Conservation (phyloP, 2,329 filamentous ascomycete genomes). For the Cercospora janseana region DNA sequence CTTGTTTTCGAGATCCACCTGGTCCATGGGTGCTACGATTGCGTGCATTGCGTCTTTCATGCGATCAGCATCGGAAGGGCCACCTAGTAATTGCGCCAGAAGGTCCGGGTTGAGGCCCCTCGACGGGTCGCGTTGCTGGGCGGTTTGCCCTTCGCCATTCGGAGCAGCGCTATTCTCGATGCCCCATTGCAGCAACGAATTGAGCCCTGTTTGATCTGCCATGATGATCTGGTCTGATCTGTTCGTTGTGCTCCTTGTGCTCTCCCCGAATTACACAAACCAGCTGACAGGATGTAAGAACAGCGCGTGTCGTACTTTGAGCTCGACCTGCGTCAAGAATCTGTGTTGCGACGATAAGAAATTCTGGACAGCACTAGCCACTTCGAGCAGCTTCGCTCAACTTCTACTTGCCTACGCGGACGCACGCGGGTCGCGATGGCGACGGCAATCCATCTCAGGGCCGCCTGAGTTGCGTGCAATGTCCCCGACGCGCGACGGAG, state of each 20-base stretch:
- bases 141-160: constrained; percentile 35
- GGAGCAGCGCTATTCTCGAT: constrained; percentile 60
- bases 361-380: constrained; percentile 20
- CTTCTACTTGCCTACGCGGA: constrained; percentile 12
- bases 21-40: constrained; percentile 56
- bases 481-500: too few species aligned
- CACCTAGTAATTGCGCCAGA: constrained; percentile 73
- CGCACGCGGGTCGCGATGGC: too few species aligned
- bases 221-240: constrained; percentile 3
- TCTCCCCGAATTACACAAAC: too few species aligned
- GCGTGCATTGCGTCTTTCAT: constrained; percentile 83
- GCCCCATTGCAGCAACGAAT: constrained; percentile 77
- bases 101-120: constrained; percentile 64
- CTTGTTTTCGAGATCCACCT: constrained; percentile 70
- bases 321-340: constrained; percentile 11
- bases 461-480: too few species aligned
- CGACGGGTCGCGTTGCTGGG: constrained; percentile 37
- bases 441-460: too few species aligned
- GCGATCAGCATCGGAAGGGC: constrained; percentile 83
- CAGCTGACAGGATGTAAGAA: too few species aligned
- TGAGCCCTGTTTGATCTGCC: constrained; percentile 49
- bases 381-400: constrained; percentile 23
- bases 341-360: constrained; percentile 1
- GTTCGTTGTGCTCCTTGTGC: not conserved
- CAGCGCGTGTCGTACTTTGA: too few species aligned